Evolutionary conservation across 1,284 basidiomycete genomes (phyloP), one percentile per base, ranked within the genome.

Genomic region (Volvariella volvacea): DNA sequence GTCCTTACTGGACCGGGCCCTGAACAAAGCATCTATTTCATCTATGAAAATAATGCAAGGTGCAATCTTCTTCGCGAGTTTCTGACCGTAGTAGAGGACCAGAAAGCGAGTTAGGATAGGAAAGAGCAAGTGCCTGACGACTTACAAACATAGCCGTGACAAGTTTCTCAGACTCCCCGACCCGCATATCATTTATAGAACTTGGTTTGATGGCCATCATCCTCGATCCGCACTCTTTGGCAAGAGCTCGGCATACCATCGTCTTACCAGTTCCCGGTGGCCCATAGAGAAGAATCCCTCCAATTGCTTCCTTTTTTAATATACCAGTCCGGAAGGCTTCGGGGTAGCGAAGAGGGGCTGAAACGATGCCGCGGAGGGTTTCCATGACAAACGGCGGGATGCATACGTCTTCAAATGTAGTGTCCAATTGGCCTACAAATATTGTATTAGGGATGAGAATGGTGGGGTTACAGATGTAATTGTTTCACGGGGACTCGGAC

Each of bases 1-100:
- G 19, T 47, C 44, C 31, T 32, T 22, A 25, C 32, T 39, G 12
- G 39, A 39, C 31, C 53, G 28, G 22, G 43, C 39, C 19, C 48
- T 41, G 25, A 54, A 54, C 25, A 50, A 39, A 3, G 51, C 21
- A 21, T 54, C 52, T 3, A 52, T 45, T 40, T 54, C 53, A 20
- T 53, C 52, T 17, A 55, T 44, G 39, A 55, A 52, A 14, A 55
- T 41, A 21, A 55, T 39, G 30, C 53, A 55, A 10, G 53, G 53
- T 17, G 52, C 46, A 16, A 53, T 45, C 12, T 47, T 42, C 31
- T 47, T 40, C 16, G 52, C 51, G 2, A 53, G 39, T 17, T 30
- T 50, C 50, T 53, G 25, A 16, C 28, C 14, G 39, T 28, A 20
- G 12, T 39, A 28, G 25, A 6, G 6, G 6, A 12, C 12, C 25